Conservation (phyloP, 78 protist species). For the Dictyostelium purpureum region DNA sequence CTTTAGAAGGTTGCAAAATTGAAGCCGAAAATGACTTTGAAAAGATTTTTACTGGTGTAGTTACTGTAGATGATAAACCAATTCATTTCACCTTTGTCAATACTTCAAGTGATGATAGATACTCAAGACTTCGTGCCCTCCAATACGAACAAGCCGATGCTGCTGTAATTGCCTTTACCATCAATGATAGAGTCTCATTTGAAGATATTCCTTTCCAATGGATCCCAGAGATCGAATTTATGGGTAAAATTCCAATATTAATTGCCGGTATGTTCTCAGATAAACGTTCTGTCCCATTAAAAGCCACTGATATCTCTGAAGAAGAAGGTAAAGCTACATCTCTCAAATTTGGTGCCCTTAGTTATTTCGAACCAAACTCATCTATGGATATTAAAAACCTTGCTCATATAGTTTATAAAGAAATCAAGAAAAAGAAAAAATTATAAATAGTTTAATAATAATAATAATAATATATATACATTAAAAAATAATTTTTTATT, state of each 20-base stretch:
- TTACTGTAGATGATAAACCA: constrained; percentile 14
- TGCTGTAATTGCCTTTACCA: constrained; percentile 43
- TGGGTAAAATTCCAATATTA: constrained; percentile 76
- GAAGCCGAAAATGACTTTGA: constrained; percentile 66
- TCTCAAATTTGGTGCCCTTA: constrained; percentile 34
- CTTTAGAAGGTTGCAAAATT: constrained; percentile 33
- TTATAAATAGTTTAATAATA: background rate
- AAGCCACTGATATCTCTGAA: constrained; percentile 26
- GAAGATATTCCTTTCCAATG: constrained; percentile 77
- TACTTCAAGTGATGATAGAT: constrained; percentile 62
- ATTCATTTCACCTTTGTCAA: constrained; percentile 55
- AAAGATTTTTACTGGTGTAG: constrained; percentile 47
- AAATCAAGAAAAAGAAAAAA: constrained; percentile 46
- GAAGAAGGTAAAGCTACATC: constrained; percentile 39
- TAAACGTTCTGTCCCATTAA: constrained; percentile 19
- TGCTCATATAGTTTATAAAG: constrained; percentile 41
- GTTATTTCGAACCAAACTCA: constrained; percentile 30
- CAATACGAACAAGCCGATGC: constrained; percentile 81
- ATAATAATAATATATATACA: background rate
- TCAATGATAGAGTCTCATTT: constrained; percentile 48
- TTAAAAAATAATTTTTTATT: too few species aligned
- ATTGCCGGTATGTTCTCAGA: constrained; percentile 47
- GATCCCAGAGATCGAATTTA: constrained; percentile 69
- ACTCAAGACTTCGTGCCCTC: constrained; percentile 70
- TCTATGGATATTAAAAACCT: constrained; percentile 30